These are phyloP conservation scores for Daphne laureola DNA, from an alignment of 441 rosid genomes.

Conservation along the genomic window DNA sequence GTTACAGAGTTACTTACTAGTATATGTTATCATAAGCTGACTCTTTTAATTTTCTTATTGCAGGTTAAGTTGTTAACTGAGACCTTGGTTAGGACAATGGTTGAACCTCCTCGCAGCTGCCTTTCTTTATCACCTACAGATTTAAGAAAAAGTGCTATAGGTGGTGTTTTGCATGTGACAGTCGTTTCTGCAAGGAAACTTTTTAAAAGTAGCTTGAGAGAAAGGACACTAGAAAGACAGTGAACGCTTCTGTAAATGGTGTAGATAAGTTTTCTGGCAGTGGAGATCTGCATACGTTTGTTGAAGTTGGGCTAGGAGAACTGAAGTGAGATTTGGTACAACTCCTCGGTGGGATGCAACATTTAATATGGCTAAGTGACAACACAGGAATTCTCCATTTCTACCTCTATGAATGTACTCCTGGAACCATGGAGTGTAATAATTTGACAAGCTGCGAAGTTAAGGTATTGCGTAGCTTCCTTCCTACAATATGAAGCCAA, in stretches of 20 bases:
- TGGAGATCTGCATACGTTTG: conserved; percentile 63
- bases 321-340: conserved; percentile 50
- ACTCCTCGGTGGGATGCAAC: conserved; percentile 75
- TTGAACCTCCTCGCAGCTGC: conserved; percentile 86
- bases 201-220: conserved; percentile 43
- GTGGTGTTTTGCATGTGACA: conserved; percentile 70
- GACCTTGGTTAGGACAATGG: conserved; percentile 82
- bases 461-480: conserved; percentile 40
- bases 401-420: conserved; percentile 60
- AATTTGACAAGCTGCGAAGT: conserved; percentile 76
- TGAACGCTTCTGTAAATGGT: conserved; percentile 21
- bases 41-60: conserved; percentile 6
- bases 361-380: conserved; percentile 88
- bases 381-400: conserved; percentile 62
- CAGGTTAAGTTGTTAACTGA: conserved; percentile 81
- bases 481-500: conserved; percentile 2
- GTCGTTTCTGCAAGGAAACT: conserved; percentile 71
- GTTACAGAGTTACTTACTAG: too few relatives aligned
- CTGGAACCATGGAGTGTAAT: conserved; percentile 57
- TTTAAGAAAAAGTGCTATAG: conserved; percentile 76
- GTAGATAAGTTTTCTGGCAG: conserved; percentile 31
- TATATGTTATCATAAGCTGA: background rate
- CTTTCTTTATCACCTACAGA: conserved; percentile 64
- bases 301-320: conserved; percentile 89
- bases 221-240: conserved; percentile 60